Conservation (phyloP, 2,329 filamentous ascomycete genomes). For the Bipolaris bicolor region DNA sequence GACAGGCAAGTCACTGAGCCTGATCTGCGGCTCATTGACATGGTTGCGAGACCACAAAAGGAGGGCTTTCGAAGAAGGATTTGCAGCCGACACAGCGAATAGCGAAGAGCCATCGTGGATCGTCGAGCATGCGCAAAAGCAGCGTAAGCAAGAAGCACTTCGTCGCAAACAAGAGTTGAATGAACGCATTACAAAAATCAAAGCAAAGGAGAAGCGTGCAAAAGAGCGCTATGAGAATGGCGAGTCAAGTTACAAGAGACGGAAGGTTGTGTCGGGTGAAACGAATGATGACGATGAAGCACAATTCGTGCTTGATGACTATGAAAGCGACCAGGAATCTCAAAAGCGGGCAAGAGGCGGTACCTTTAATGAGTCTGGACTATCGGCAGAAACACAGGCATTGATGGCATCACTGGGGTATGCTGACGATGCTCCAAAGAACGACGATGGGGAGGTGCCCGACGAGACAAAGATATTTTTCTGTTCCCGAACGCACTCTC, state of each 20-base stretch:
- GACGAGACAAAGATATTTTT: slow-evolving; percentile 86
- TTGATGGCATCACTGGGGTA: slow-evolving; percentile 68
- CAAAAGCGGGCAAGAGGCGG: slow-evolving; percentile 25
- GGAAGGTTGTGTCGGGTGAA: slow-evolving; percentile 25
- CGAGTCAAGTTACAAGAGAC: slow-evolving; percentile 56
- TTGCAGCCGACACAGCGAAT: slow-evolving; percentile 55
- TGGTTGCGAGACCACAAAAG: slow-evolving; percentile 88
- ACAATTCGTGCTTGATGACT: slow-evolving; percentile 78
- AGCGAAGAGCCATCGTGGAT: slow-evolving; percentile 86
- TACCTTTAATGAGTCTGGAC: slow-evolving; percentile 50
- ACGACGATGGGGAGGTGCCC: slow-evolving; percentile 58
- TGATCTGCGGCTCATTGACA: slow-evolving; percentile 87
- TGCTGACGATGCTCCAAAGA: slow-evolving; percentile 43
- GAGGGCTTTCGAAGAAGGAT: slow-evolving; percentile 60
- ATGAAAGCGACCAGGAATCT: slow-evolving; percentile 67
- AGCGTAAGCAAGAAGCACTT: slow-evolving; percentile 70
- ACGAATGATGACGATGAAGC: slow-evolving; percentile 58
- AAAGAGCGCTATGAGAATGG: slow-evolving; percentile 59
- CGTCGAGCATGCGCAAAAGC: slow-evolving; percentile 73
- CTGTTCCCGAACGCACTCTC: slow-evolving; percentile 91
- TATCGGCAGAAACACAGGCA: slow-evolving; percentile 77
- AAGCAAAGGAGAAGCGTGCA: slow-evolving; percentile 66
- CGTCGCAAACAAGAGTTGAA: slow-evolving; percentile 75
- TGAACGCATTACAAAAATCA: slow-evolving; percentile 68
- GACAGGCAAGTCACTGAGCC: slow-evolving; percentile 87